Percentiles rank a stretch among this genome's conserved stretches.
Conservation (phyloP, 2,329 filamentous ascomycete species). For the Colletotrichum scovillei region DNA sequence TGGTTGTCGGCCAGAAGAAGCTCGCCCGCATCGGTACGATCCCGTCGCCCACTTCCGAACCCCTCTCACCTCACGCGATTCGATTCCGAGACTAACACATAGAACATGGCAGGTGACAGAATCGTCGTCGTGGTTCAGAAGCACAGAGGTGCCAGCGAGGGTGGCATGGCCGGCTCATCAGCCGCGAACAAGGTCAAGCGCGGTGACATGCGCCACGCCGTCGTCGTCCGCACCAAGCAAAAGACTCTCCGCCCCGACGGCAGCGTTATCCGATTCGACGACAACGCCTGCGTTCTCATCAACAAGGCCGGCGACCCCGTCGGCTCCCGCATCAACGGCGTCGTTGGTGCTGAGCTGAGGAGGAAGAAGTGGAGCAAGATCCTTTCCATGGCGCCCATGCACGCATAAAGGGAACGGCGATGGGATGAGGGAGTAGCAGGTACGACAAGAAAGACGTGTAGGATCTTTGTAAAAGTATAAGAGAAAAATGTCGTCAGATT, state of each 20-base stretch:
- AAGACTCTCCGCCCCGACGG: slow-evolving; percentile 89
- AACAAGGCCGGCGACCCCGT: slow-evolving; percentile 98
- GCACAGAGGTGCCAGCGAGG: slow-evolving; percentile 82
- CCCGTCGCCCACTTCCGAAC: background rate
- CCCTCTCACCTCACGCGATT: background rate
- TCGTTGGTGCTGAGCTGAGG: slow-evolving; percentile 90
- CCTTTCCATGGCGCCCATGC: slow-evolving; percentile 86
- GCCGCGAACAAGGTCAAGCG: slow-evolving; percentile 93
- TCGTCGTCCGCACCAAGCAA: slow-evolving; percentile 92
- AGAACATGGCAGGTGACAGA: slow-evolving; percentile 77
- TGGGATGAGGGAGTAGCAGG: background rate
- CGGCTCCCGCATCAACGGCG: slow-evolving; percentile 89
- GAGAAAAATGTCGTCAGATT: slow-evolving; percentile 1
- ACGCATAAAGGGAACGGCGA: slow-evolving; percentile 53
- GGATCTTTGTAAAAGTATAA: slow-evolving; percentile 27
- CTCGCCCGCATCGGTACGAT: slow-evolving; percentile 86
- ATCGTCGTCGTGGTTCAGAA: slow-evolving; percentile 99
- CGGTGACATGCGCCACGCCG: slow-evolving; percentile 95
- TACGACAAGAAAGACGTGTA: background rate
- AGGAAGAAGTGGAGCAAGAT: slow-evolving; percentile 99
- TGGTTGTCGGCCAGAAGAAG: slow-evolving; percentile 90
- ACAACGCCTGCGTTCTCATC: slow-evolving; percentile 97
- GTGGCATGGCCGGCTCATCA: slow-evolving; percentile 76
- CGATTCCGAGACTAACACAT: slow-evolving; percentile 56
- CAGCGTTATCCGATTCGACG: slow-evolving; percentile 91